Base-by-base conservation (phyloP, 495 filamentous ascomycete species). In the Eremomyces bilateralis region DNA sequence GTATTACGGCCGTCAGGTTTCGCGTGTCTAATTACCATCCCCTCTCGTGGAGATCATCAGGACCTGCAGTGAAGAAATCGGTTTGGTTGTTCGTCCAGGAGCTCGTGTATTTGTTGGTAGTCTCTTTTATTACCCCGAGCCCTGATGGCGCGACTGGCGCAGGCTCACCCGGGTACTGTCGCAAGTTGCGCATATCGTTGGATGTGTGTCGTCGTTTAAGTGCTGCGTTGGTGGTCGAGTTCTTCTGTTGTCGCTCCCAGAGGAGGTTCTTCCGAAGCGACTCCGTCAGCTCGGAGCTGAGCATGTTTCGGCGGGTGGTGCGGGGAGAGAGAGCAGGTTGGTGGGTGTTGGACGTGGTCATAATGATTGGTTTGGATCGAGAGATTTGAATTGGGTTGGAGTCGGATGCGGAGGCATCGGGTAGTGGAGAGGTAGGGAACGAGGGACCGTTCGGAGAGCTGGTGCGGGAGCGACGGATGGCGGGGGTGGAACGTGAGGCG, bases 251-350 rank as follows among this genome's bases (percentile, higher is more conserved):
- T 17, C 80, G 76, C 45, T 85, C 79, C 74, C 76, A 82, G 11
- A 85, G 59, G n/a, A 85, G 62, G 39, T 82, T 71, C 42, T 71
- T 69, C 15, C 79, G 67, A 12, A 85, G 62, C 20, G 77, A 82
- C 44, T 80, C 75, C 3, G 79, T 81, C 42, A 99, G 61, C 56
- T 99, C 88, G 17, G 81, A 84, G 21, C 81, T 74, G 36, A 99
- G 68, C 88, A 99, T 99, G 55, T 99, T 91, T 29, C 85, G 69
- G 30, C 90, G 72, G 0, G 90, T 99, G 0, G 90, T 93, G 38
- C 81, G 69, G 0, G 88, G 88, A 4, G 88, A 94, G 24, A 81
- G 57, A 3, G 73, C 69, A 20, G 33, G 72, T 15, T 73, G 68
- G 33, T 65, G 63, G 40, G 49, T 57, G 35, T 69, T 76, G 27